Conservation (phyloP, 2,329 filamentous ascomycete genomes). For the Cladorrhinum sp. region DNA sequence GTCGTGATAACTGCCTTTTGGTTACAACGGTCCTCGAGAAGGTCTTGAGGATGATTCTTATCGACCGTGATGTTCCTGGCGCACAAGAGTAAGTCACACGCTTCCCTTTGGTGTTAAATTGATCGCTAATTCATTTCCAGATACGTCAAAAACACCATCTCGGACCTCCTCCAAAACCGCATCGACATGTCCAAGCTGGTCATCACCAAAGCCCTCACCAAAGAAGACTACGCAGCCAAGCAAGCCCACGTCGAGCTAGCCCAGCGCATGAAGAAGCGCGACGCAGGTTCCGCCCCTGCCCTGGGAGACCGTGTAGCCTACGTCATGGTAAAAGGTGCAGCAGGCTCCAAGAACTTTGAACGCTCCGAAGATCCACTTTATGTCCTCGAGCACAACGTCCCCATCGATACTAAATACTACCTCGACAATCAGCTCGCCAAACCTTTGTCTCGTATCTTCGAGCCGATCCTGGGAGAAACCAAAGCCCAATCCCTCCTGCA, state of each 20-base stretch:
- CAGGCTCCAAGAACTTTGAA: slow-evolving; percentile 92
- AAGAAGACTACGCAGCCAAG: slow-evolving; percentile 83
- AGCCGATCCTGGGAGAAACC: slow-evolving; percentile 92
- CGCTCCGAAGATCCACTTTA: slow-evolving; percentile 96
- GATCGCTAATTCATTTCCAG: slow-evolving; percentile 45
- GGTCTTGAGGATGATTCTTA: slow-evolving; percentile 89
- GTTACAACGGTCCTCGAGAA: slow-evolving; percentile 98
- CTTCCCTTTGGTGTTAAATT: background rate
- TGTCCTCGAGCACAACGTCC: slow-evolving; percentile 94
- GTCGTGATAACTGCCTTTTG: slow-evolving; percentile 90
- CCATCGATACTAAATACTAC: slow-evolving; percentile 98
- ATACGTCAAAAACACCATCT: slow-evolving; percentile 94
- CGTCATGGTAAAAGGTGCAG: slow-evolving; percentile 90
- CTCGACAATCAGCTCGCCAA: slow-evolving; percentile 98
- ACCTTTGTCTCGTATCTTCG: slow-evolving; percentile 91
- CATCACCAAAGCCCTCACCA: slow-evolving; percentile 95
- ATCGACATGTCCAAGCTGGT: slow-evolving; percentile 99
- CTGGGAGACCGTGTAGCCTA: slow-evolving; percentile 96
- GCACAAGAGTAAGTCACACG: slow-evolving; percentile 77
- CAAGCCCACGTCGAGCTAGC: slow-evolving; percentile 96
- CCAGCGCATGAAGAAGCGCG: slow-evolving; percentile 94
- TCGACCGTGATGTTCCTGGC: slow-evolving; percentile 83
- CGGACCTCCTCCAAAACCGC: slow-evolving; percentile 93
- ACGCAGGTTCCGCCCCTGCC: slow-evolving; percentile 86
- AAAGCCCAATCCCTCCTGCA: slow-evolving; percentile 83